phyloP scores from a whole-genome alignment of 306 rosid genomes.

The Glycine soja region DNA sequence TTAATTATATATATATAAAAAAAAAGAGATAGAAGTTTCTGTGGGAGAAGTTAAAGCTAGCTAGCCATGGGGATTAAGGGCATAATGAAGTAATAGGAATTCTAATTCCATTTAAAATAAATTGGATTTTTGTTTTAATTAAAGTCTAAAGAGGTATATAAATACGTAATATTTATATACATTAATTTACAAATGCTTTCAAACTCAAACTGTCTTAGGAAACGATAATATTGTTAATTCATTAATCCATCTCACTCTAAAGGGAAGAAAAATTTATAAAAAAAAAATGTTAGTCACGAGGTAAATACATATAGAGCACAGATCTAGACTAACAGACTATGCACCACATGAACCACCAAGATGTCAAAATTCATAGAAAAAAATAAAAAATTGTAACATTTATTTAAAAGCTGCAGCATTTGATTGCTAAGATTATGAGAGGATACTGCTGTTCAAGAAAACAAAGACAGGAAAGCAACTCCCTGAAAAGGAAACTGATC shows the following conservation, averaged over 20 bases:
- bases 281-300: background rate
- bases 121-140: background rate
- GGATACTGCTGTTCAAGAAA: slow-evolving; percentile 18
- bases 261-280: no score
- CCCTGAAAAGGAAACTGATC: slow-evolving; percentile 39
- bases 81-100: background rate
- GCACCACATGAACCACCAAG: background rate
- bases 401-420: slow-evolving; percentile 21
- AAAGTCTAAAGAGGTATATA: background rate
- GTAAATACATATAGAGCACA: background rate
- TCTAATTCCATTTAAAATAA: background rate
- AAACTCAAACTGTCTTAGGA: no score
- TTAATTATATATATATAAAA: no score
- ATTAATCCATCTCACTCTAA: no score
- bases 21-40: no score
- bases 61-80: background rate
- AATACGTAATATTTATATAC: background rate
- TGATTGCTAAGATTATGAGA: slow-evolving; percentile 25
- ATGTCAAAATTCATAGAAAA: background rate
- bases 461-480: slow-evolving; percentile 47
- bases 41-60: background rate
- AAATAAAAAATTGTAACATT: background rate
- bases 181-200: background rate
- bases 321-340: background rate
- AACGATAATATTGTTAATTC: no score